Base-by-base conservation (phyloP, 441 rosid genomes). In the Cnidoscolus chayamansa region DNA sequence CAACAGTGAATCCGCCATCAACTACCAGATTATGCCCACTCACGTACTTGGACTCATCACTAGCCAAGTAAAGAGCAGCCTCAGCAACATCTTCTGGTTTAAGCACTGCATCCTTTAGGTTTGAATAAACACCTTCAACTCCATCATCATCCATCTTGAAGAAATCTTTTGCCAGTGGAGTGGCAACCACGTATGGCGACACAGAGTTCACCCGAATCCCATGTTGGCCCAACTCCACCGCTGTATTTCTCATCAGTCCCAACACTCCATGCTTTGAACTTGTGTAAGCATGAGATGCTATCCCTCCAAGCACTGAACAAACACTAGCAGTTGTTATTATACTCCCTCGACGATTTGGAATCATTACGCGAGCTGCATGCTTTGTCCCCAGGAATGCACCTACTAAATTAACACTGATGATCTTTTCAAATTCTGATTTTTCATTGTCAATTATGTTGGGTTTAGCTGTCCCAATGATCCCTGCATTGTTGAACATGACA, bases 401-500 rank as follows among this genome's bases (percentile, higher is more conserved):
- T 7, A 59, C 16, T n/a, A 74, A 30, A 40, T 74, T 74, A 13
- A 66, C 72, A 30, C 57, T 56, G 13, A 73, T 13, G 31, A 56
- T 53, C 3, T 66, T 40, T 30, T 73, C 66, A 2, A 73, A 73
- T n/a, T 55, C 71, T 0, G 30, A 31, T 19, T 43, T 55, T n/a
- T 57, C 31, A 37, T 63, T 66, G 1, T 73, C 71, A 1, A 57
- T 35, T 6, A 73, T 65, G 71, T 25, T 48, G 31, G 65, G 62
- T 55, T 66, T 65, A 10, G 16, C 17, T 7, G 11, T 37, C 3
- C 66, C 71, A 3, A 59, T 6, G 1, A 65, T 43, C 0, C 77
- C 72, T 7, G 72, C 77, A 59, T 74, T 74, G n/a, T 73, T 73
- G 71, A 65, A 48, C 76, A 73, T 73, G 13, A 73, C 7, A 58